These are phyloP conservation scores for Phytopythium helicoides DNA, from an alignment of 352 stramenopile genomes.

Conservation along the genomic window DNA sequence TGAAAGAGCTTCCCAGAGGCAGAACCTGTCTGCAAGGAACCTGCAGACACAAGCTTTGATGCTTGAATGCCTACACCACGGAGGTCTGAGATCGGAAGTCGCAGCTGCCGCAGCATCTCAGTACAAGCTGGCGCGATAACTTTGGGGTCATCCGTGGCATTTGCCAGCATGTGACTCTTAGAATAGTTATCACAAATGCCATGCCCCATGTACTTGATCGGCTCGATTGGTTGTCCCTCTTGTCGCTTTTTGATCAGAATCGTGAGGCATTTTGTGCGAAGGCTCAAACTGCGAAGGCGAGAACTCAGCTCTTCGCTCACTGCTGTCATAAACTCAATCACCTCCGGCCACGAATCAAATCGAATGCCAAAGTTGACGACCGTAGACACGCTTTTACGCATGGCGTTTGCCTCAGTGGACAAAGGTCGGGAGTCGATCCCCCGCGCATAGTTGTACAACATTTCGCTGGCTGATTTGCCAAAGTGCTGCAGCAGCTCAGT, in stretches of 20 bases:
- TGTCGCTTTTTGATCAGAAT: constrained; percentile 83
- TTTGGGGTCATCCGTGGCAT: constrained; percentile 52
- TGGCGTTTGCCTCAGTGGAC: constrained; percentile 66
- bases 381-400: constrained; percentile 87
- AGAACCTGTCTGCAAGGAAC: constrained; percentile 2
- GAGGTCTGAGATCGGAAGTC: constrained; percentile 58
- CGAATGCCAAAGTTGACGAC: constrained; percentile 93
- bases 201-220: constrained; percentile 87
- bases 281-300: constrained; percentile 57
- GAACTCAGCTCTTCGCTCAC: constrained; percentile 71
- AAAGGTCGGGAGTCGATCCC: constrained; percentile 72
- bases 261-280: constrained; percentile 66
- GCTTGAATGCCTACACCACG: constrained; percentile 76
- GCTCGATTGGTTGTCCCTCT: constrained; percentile 61
- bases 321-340: constrained; percentile 80
- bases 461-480: constrained; percentile 67
- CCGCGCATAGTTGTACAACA: constrained; percentile 71
- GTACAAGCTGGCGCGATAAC: constrained; percentile 53
- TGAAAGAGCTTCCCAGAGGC: constrained; percentile 46
- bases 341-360: constrained; percentile 73
- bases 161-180: constrained; percentile 56
- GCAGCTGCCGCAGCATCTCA: constrained; percentile 58
- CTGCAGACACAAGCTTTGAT: constrained; percentile 54
- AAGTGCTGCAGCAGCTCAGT: constrained; percentile 53
- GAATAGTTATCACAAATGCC: constrained; percentile 86